phyloP scores from a whole-genome alignment of 768 basidiomycete genomes.

The Tricholomella constricta region DNA sequence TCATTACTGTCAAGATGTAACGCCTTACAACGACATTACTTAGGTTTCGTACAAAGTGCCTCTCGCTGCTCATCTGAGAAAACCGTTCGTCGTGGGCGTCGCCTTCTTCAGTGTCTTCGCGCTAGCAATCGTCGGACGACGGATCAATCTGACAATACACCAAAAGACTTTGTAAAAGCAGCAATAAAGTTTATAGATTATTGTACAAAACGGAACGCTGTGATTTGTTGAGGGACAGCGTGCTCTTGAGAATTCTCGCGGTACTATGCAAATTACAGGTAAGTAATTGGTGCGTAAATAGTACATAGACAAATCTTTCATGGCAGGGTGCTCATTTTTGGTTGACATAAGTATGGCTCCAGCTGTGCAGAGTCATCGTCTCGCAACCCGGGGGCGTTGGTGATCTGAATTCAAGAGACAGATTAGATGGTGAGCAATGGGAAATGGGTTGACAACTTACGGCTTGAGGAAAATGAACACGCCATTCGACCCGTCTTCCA shows the following conservation, averaged over 20 bases:
- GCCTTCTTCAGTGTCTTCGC: constrained; percentile 72
- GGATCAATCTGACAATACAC: constrained; percentile 51
- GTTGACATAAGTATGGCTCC: constrained; percentile 16
- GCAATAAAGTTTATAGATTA: constrained; percentile 7
- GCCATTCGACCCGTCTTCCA: constrained; percentile 37
- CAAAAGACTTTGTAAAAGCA: constrained; percentile 37
- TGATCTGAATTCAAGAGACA: constrained; percentile 28
- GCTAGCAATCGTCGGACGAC: constrained; percentile 42
- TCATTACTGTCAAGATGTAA: neutral
- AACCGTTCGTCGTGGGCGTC: constrained; percentile 76
- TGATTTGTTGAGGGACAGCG: no score
- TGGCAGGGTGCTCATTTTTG: no score
- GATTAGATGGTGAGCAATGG: neutral
- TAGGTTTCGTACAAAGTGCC: constrained; percentile 91
- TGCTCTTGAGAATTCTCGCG: no score
- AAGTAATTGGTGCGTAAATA: no score
- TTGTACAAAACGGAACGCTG: no score
- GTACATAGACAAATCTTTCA: no score
- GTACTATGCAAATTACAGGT: no score
- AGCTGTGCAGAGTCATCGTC: constrained; percentile 18
- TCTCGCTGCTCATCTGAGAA: constrained; percentile 78
- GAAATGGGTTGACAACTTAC: constrained; percentile 34
- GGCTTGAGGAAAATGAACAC: constrained; percentile 50
- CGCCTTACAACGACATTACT: neutral
- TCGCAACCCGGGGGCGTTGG: constrained; percentile 31